Percentiles rank a stretch among this genome's conserved stretches.
phyloP scores from a whole-genome alignment of 495 filamentous ascomycete genomes.

The Neurospora sp. region DNA sequence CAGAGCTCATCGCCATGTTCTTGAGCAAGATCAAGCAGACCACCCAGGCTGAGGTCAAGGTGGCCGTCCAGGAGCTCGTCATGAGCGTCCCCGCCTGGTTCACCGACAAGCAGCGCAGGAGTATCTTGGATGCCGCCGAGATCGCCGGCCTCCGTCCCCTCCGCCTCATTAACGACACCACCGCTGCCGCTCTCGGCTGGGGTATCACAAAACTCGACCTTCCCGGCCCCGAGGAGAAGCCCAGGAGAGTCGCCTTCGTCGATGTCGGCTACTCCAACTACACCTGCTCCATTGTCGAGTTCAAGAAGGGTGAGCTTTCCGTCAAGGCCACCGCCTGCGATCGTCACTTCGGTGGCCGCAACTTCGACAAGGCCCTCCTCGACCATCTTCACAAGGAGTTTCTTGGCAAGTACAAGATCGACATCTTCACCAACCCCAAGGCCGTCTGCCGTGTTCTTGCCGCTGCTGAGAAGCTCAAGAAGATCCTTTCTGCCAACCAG shows the following conservation, averaged over 20 bases:
- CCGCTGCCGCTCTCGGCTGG: constrained; percentile 89
- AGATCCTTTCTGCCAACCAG: constrained; percentile 93
- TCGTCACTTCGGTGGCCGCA: constrained; percentile 92
- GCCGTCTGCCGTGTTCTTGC: constrained; percentile 76
- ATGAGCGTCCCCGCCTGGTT: constrained; percentile 96
- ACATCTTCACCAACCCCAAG: constrained; percentile 82
- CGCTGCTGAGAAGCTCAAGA: constrained; percentile 96
- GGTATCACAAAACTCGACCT: constrained; percentile 97
- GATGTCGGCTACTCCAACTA: constrained; percentile 97
- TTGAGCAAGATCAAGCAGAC: constrained; percentile 88
- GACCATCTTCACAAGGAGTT: constrained; percentile 95
- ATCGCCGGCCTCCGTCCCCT: constrained; percentile 90
- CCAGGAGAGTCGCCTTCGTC: constrained; percentile 81
- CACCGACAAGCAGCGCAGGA: constrained; percentile 84
- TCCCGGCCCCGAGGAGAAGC: constrained; percentile 82
- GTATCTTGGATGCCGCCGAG: constrained; percentile 84
- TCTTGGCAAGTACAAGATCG: constrained; percentile 83
- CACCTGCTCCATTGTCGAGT: constrained; percentile 88
- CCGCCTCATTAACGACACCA: constrained; percentile 96
- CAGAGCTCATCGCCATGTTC: constrained; percentile 90
- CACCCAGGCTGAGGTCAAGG: constrained; percentile 74
- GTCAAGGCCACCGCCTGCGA: constrained; percentile 92
- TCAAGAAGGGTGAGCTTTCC: constrained; percentile 90
- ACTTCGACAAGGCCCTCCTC: constrained; percentile 90
- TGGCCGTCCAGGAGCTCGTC: constrained; percentile 90